Percentiles rank a stretch among this genome's conserved stretches.
These are phyloP conservation scores for Solanum virginianum DNA, from an alignment of 257 asterid species.

Conservation along the genomic window DNA sequence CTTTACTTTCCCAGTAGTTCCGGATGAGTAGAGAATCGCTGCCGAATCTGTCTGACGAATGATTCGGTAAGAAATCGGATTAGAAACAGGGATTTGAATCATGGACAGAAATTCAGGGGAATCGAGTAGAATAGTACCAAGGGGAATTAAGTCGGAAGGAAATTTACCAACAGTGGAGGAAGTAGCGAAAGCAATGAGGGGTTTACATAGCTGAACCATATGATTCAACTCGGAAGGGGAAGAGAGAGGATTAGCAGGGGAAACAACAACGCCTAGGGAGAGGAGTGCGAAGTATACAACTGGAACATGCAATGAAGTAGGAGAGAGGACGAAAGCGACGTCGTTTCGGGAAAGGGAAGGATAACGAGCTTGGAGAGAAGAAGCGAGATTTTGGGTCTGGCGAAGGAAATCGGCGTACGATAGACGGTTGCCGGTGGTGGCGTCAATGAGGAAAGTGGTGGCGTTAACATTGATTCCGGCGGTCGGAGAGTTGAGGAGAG, in stretches of 20 bases:
- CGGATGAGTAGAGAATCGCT: constrained; percentile 79
- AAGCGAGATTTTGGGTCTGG: constrained; percentile 42
- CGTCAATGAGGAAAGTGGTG: constrained; percentile 63
- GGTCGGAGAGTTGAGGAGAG: constrained; percentile 48
- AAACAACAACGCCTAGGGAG: constrained; percentile 50
- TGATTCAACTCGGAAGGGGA: constrained; percentile 52
- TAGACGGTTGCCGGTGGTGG: constrained; percentile 33
- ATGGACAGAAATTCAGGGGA: constrained; percentile 39
- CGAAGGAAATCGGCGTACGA: constrained; percentile 42
- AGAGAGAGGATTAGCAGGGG: constrained; percentile 74
- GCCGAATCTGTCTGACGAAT: constrained; percentile 51
- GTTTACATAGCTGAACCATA: constrained; percentile 42
- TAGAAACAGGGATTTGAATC: constrained; percentile 7
- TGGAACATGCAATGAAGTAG: constrained; percentile 62
- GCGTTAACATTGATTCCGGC: constrained; percentile 31
- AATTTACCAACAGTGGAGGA: constrained; percentile 23
- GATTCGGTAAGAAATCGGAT: not conserved
- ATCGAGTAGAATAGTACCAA: constrained; percentile 28
- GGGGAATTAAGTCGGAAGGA: constrained; percentile 20
- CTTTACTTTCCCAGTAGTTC: constrained; percentile 74
- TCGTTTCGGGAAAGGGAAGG: constrained; percentile 45
- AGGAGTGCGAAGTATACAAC: constrained; percentile 70
- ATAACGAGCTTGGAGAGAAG: constrained; percentile 22
- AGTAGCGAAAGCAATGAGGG: constrained; percentile 47
- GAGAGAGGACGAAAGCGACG: constrained; percentile 67